Evolutionary conservation across 1,139 yeast genomes (phyloP).

Genomic region (Blastobotrys elegans): DNA sequence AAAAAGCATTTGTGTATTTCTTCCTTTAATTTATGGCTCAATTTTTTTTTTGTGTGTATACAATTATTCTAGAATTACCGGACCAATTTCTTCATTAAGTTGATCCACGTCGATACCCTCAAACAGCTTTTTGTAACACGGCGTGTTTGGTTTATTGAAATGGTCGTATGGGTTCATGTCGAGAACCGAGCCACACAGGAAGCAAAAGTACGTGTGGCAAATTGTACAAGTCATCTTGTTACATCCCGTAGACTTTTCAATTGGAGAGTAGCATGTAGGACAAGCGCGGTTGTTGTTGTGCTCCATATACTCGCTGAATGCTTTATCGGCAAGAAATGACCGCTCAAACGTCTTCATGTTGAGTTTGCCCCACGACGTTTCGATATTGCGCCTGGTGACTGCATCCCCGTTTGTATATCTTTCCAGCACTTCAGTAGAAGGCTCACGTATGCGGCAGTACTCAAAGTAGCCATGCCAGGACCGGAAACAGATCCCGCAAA

Average conservation of each 20-base stretch:
- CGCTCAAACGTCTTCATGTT: slow-evolving; percentile 43
- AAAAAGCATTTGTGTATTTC: background rate
- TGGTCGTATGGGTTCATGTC: slow-evolving; percentile 50
- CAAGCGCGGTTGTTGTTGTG: slow-evolving; percentile 45
- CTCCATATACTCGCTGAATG: slow-evolving; percentile 44
- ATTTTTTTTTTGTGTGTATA: background rate
- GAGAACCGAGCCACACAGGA: slow-evolving; percentile 47
- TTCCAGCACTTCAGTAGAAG: slow-evolving; percentile 44
- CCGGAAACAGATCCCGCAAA: slow-evolving; percentile 54
- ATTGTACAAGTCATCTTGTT: slow-evolving; percentile 58
- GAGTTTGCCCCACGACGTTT: slow-evolving; percentile 47
- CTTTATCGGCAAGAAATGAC: slow-evolving; percentile 45
- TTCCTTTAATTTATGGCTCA: background rate
- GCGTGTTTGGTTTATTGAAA: slow-evolving; percentile 40
- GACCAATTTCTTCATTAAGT: slow-evolving; percentile 14
- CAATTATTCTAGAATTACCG: background rate
- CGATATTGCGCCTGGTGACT: slow-evolving; percentile 38
- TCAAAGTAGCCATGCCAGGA: slow-evolving; percentile 64
- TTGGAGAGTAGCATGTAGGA: slow-evolving; percentile 51
- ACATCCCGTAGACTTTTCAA: slow-evolving; percentile 63
- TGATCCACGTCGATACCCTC: slow-evolving; percentile 50
- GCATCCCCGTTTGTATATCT: slow-evolving; percentile 37
- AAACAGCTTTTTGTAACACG: slow-evolving; percentile 51
- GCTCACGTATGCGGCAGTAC: slow-evolving; percentile 40
- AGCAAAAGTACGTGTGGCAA: slow-evolving; percentile 52